Base-by-base conservation (phyloP, 257 asterid species). In the Coffea canephora region DNA sequence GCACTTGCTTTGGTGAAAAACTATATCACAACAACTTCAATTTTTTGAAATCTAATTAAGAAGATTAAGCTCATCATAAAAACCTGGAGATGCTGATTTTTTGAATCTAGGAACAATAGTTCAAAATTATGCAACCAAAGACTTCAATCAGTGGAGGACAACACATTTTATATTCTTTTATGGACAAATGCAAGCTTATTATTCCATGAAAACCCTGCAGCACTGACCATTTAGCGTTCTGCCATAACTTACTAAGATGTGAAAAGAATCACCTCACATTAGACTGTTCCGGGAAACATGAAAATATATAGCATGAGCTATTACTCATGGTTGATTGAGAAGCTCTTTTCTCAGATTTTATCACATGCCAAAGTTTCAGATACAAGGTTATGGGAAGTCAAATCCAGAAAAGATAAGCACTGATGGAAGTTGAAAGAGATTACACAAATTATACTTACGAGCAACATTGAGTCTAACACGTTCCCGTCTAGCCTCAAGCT, bases 401-500 rank as follows among this genome's bases (percentile, higher is more conserved):
- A 67, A 73, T 57, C 25, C 39, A 34, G 69, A 34, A 14, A 54
- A 10, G 36, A 31, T 8, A 31, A 64, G 25, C 41, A 50, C 73
- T 21, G 21, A 43, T 14, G 14, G 27, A 77, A 69, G 11, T 36
- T 18, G 57, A 36, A 68, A 77, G 5, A 46, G 46, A 82, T 18
- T 27, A 68, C 39, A 82, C 31, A 71, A 69, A 55, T 61, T 75
- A 77, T 31, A 86, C 98, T 89, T 89, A 96, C 99, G 88, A 78
- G 97, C 96, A 87, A 96, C 91, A 83, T 90, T 94, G 82, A 86
- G 87, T 82, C 83, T 90, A 79, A 96, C 90, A 57, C 86, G 94
- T 83, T 91, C 97, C 83, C 99, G 90, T 86, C 95, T 92, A 77
- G 94, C 95, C 84, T 94, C 99, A 64, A 96, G 85, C 85, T 89